Percentiles rank a stretch among this genome's conserved stretches.
Conservation (phyloP, 2,329 filamentous ascomycete species). For the Alternaria incomplexa region DNA sequence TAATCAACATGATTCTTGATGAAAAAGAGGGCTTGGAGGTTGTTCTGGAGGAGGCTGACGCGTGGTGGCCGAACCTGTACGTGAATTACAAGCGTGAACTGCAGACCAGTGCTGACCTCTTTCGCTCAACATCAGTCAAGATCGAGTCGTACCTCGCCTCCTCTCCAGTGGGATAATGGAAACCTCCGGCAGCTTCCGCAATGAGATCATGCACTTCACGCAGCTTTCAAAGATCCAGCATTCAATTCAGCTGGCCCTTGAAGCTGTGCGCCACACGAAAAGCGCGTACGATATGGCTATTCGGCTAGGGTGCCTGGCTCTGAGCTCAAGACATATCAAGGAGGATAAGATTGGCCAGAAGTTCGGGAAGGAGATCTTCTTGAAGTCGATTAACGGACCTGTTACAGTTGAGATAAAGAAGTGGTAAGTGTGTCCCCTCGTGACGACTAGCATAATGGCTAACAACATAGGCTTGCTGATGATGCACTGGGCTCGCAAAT, state of each 20-base stretch:
- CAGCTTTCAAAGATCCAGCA: constrained; percentile 24
- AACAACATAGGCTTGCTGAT: constrained; percentile 25
- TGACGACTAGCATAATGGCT: neutral
- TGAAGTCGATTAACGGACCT: constrained; percentile 16
- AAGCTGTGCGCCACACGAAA: constrained; percentile 28
- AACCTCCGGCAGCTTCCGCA: constrained; percentile 28
- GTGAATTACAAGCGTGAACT: neutral
- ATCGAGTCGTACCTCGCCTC: constrained; percentile 27
- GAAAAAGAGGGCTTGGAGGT: constrained; percentile 30
- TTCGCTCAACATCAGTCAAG: neutral
- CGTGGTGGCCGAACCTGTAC: constrained; percentile 35
- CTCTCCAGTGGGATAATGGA: constrained; percentile 22
- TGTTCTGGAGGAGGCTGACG: constrained; percentile 17
- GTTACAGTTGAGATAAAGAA: constrained; percentile 25
- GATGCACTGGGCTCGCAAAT: constrained; percentile 27
- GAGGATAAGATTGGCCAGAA: constrained; percentile 18
- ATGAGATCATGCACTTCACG: constrained; percentile 12
- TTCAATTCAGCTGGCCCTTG: constrained; percentile 25
- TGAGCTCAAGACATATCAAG: constrained; percentile 21
- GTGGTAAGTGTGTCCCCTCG: constrained; percentile 22
- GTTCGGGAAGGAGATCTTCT: constrained; percentile 18
- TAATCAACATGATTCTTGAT: constrained; percentile 37
- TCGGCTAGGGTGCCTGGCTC: constrained; percentile 33
- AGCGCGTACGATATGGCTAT: constrained; percentile 37
- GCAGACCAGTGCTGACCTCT: neutral